Conservation (phyloP, 2,329 filamentous ascomycete genomes). For the Apiospora sp. region DNA sequence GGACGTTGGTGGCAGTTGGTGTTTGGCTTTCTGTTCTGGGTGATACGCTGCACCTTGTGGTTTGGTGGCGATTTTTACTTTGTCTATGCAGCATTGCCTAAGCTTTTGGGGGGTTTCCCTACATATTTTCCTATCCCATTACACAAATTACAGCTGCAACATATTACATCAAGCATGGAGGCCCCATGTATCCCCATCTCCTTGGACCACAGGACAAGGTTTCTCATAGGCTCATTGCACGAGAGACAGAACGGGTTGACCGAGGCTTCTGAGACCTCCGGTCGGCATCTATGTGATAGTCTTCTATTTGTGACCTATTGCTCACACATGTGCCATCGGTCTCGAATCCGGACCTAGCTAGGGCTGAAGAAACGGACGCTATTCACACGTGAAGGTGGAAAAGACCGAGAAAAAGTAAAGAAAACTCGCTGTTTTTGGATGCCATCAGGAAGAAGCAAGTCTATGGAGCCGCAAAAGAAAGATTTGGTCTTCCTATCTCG, state of each 20-base stretch:
- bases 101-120: too few species aligned
- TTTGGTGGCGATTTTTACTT: too few species aligned
- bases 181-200: constrained; percentile 53
- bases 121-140: too few species aligned
- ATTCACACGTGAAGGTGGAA: neutral
- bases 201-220: neutral
- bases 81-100: too few species aligned
- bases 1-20: too few species aligned
- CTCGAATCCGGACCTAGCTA: neutral
- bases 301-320: too few species aligned
- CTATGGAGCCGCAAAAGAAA: neutral
- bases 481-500: neutral
- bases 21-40: too few species aligned
- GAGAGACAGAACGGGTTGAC: neutral
- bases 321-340: neutral
- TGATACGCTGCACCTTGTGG: too few species aligned
- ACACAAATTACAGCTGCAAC: too few species aligned
- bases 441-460: neutral
- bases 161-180: constrained; percentile 50
- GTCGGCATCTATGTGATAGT: neutral
- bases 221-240: neutral
- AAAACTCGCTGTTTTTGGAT: neutral
- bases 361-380: neutral
- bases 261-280: neutral
- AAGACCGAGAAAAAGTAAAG: neutral